These are phyloP conservation scores for Mortierella sp. DNA, from an alignment of 371 early-diverging fungal species.

Conservation along the genomic window DNA sequence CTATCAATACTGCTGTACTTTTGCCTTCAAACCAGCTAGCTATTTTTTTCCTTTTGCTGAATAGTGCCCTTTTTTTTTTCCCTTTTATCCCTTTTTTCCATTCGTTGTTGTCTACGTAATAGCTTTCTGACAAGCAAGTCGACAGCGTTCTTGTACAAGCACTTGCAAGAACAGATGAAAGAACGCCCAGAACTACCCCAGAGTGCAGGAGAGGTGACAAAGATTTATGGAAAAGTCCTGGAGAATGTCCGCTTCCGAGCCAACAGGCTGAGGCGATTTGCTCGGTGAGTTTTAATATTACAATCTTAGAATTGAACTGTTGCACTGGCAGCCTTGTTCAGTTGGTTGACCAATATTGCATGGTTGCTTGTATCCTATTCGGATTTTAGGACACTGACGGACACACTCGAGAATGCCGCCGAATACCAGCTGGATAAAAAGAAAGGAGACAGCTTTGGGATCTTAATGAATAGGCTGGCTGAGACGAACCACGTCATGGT, in stretches of 20 bases:
- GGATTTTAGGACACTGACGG: slow-evolving; percentile 64
- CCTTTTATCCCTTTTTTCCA: background rate
- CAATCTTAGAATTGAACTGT: background rate
- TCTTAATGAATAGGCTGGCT: slow-evolving; percentile 69
- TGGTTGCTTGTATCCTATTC: background rate
- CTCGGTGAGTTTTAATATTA: slow-evolving; percentile 58
- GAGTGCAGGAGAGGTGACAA: slow-evolving; percentile 64
- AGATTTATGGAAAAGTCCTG: slow-evolving; percentile 71
- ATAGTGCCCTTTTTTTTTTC: background rate
- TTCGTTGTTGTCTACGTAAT: background rate
- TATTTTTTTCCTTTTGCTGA: background rate
- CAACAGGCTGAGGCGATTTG: slow-evolving; percentile 73
- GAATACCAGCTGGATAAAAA: slow-evolving; percentile 74
- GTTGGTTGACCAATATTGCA: background rate
- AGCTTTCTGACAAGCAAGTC: slow-evolving; percentile 59
- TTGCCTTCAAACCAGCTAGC: background rate
- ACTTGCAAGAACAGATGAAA: slow-evolving; percentile 51
- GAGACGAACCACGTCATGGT: slow-evolving; percentile 78
- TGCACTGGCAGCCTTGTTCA: background rate
- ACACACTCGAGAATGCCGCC: slow-evolving; percentile 79
- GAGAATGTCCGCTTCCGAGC: slow-evolving; percentile 77
- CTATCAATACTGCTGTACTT: background rate
- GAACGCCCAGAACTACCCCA: slow-evolving; percentile 37
- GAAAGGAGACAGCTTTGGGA: slow-evolving; percentile 60
- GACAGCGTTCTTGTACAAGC: slow-evolving; percentile 47